A percentile compares a stretch with the other conserved stretches of the same genome.
Conservation (phyloP, 805 yeast genomes). For the Candida krabiensis region DNA sequence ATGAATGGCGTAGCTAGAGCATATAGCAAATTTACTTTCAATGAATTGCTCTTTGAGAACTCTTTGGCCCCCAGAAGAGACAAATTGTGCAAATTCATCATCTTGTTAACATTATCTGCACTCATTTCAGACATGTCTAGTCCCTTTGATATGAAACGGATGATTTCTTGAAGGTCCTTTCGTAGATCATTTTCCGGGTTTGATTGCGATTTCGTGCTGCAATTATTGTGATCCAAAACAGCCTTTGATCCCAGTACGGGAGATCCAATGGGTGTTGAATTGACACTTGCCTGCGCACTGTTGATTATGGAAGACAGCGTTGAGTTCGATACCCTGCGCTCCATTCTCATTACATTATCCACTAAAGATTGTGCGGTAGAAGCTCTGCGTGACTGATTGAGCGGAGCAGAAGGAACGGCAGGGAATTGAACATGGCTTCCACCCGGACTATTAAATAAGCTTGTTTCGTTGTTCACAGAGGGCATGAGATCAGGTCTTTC, state of each 20-base stretch:
- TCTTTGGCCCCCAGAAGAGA: constrained; percentile 44
- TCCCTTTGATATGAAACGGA: constrained; percentile 45
- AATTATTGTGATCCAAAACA: not conserved
- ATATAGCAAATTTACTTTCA: constrained; percentile 50
- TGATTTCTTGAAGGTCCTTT: constrained; percentile 49
- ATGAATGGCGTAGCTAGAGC: constrained; percentile 70
- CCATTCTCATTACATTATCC: constrained; percentile 33
- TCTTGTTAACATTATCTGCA: constrained; percentile 32
- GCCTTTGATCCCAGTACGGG: not conserved
- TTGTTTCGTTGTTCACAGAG: constrained; percentile 12
- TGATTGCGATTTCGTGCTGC: constrained; percentile 10
- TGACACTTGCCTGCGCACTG: constrained; percentile 24
- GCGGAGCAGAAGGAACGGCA: not conserved
- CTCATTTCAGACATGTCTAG: constrained; percentile 21
- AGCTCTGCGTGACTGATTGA: constrained; percentile 12
- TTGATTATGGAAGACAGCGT: constrained; percentile 47
- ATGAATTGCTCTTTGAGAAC: constrained; percentile 38
- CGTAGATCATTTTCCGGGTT: constrained; percentile 25
- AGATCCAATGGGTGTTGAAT: constrained; percentile 2
- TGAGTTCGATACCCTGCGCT: constrained; percentile 46
- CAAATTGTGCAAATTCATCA: constrained; percentile 56
- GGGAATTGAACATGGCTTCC: too few relatives aligned
- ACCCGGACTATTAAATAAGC: not conserved
- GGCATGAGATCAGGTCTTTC: constrained; percentile 52
- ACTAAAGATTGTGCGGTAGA: constrained; percentile 19